Base-by-base conservation (phyloP, 164 flowering plant genomes). In the Paratinospora sagittata region DNA sequence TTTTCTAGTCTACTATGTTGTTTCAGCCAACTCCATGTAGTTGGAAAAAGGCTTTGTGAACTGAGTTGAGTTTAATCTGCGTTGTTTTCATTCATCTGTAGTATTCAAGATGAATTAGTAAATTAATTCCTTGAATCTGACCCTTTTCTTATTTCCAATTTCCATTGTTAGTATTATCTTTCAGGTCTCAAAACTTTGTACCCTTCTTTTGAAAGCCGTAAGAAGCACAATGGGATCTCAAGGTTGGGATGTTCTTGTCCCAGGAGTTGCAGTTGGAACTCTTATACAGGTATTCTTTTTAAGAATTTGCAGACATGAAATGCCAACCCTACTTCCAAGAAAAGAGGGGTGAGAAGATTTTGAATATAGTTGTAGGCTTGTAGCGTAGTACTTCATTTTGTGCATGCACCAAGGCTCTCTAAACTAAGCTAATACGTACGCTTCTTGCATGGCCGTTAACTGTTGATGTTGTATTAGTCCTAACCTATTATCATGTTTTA, bases 231-330 rank as follows among this genome's bases (percentile, higher is more conserved):
- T 94, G 70, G 95, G 89, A 34, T 90, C 97, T 49, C 84, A 94
- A 70, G 98, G 98, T 70, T 94, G 96, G 96, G 98, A 94, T 79
- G 88, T 94, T 78, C 85, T 94, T 77, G 98, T 94, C 69, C 91
- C 97, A 10, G 98, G 98, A 79, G 65, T 75, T 75, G 88, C 89
- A 75, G 21, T 62, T 66, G 98, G 98, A 77, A 87, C 87, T 55
- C 80, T 94, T 74, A 72, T 87, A 65, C 89, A 89, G 95, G 98
- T 94, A 85, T 12, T 70, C 73, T 60, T 52, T 16, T 37, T 9
- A 45, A 39, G 49, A 7, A 57, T 60, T 17, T 17, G 12, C 39
- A 26, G 14, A 41, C 10, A n/a, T n/a, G n/a, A n/a, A n/a, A 43
- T 43, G 49, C 9, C 49, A 43, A 9, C 49, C 49, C 49, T 16